These are phyloP conservation scores for Leishmania arabica DNA, from an alignment of 208 protist species.

Conservation along the genomic window DNA sequence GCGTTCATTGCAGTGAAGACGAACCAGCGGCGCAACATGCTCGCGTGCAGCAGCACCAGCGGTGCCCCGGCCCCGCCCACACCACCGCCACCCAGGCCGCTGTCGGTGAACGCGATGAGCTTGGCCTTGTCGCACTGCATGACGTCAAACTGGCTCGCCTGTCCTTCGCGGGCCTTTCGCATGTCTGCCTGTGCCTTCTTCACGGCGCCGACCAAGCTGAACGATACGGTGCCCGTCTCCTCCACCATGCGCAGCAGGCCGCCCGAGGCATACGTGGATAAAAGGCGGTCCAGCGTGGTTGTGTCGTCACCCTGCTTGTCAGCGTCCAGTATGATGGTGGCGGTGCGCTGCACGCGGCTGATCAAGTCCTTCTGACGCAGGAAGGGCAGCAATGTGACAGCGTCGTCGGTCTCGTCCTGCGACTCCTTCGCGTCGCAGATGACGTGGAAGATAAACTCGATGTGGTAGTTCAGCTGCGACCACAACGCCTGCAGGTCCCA, in stretches of 20 bases:
- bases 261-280: slow-evolving; percentile 54
- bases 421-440: slow-evolving; percentile 75
- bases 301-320: slow-evolving; percentile 34
- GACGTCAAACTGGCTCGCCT: slow-evolving; percentile 44
- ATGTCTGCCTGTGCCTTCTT: slow-evolving; percentile 63
- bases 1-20: slow-evolving; percentile 88
- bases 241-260: slow-evolving; percentile 76
- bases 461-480: slow-evolving; percentile 84
- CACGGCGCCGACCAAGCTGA: slow-evolving; percentile 79
- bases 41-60: slow-evolving; percentile 57
- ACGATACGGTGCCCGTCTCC: slow-evolving; percentile 73
- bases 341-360: slow-evolving; percentile 54
- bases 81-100: slow-evolving; percentile 24
- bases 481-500: slow-evolving; percentile 82
- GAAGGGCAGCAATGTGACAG: slow-evolving; percentile 66
- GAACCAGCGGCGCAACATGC: slow-evolving; percentile 76
- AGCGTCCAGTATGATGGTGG: slow-evolving; percentile 42
- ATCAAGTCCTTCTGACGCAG: slow-evolving; percentile 57
- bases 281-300: slow-evolving; percentile 61
- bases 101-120: slow-evolving; percentile 35
- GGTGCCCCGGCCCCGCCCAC: slow-evolving; percentile 18
- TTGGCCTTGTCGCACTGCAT: slow-evolving; percentile 48
- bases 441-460: slow-evolving; percentile 77
- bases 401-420: slow-evolving; percentile 59
- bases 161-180: slow-evolving; percentile 41